phyloP scores from a whole-genome alignment of 306 rosid genomes.

The Vicia sativa region DNA sequence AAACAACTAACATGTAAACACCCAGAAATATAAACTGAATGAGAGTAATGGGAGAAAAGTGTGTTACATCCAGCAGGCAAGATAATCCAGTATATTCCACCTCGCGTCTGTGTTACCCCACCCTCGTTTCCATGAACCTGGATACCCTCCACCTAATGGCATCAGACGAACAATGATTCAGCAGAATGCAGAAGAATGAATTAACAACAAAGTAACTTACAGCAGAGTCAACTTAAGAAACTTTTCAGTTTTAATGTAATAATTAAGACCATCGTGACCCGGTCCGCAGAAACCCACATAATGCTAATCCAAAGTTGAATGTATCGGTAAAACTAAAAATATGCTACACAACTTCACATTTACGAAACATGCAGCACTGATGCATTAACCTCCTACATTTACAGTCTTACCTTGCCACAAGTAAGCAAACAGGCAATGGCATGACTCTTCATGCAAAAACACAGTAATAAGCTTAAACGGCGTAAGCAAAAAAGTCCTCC shows the following conservation, averaged over 20 bases:
- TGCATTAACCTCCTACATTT: constrained; percentile 21
- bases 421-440: constrained; percentile 93
- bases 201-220: constrained; percentile 28
- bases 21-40: neutral
- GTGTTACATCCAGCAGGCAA: constrained; percentile 96
- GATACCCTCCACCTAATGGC: constrained; percentile 83
- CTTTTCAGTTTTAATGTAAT: constrained; percentile 19
- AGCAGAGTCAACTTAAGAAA: constrained; percentile 16
- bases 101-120: constrained; percentile 84
- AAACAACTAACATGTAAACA: too few relatives aligned
- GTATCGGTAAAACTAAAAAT: neutral
- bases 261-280: constrained; percentile 4
- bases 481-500: constrained; percentile 86
- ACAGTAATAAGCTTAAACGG: constrained; percentile 98
- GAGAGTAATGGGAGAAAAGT: constrained; percentile 38
- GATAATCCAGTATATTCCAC: constrained; percentile 92
- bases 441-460: constrained; percentile 95
- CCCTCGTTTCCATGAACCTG: constrained; percentile 94
- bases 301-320: constrained; percentile 23
- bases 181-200: constrained; percentile 30
- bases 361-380: constrained; percentile 11
- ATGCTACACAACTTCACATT: constrained; percentile 6
- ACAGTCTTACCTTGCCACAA: constrained; percentile 76
- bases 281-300: constrained; percentile 27
- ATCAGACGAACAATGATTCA: constrained; percentile 35